These are phyloP conservation scores for Peribolospora baueri DNA, from an alignment of 768 basidiomycete species.

Conservation along the genomic window DNA sequence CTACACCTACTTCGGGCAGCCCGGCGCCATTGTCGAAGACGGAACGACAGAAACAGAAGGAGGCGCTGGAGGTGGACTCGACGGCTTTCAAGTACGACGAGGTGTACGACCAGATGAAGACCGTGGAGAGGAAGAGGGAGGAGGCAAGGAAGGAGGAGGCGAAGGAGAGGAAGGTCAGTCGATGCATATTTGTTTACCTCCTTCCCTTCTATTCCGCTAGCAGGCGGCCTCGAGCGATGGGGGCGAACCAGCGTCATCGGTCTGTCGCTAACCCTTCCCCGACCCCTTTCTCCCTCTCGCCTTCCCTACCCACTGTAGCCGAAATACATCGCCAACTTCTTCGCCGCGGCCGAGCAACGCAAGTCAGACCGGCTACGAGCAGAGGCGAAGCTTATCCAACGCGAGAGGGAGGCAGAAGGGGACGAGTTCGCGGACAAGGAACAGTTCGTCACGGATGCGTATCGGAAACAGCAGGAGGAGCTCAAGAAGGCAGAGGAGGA, in stretches of 20 bases:
- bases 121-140: slow-evolving; percentile 49
- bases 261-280: not conserved
- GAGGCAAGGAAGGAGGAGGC: slow-evolving; percentile 49
- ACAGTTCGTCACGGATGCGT: slow-evolving; percentile 88
- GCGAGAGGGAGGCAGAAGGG: slow-evolving; percentile 79
- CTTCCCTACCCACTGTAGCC: slow-evolving; percentile 32
- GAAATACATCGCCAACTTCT: slow-evolving; percentile 66
- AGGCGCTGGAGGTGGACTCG: slow-evolving; percentile 50
- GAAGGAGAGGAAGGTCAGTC: slow-evolving; percentile 48
- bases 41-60: slow-evolving; percentile 46
- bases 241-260: no score
- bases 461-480: slow-evolving; percentile 88
- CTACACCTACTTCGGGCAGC: slow-evolving; percentile 25
- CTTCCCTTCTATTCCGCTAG: not conserved
- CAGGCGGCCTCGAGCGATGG: not conserved
- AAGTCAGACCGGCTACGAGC: slow-evolving; percentile 71
- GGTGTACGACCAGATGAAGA: slow-evolving; percentile 87
- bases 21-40: slow-evolving; percentile 33
- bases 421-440: slow-evolving; percentile 87
- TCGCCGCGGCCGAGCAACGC: slow-evolving; percentile 61
- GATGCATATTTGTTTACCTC: no score
- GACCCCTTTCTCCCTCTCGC: slow-evolving; percentile 4
- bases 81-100: slow-evolving; percentile 89
- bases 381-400: slow-evolving; percentile 92
- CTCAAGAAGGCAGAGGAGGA: slow-evolving; percentile 77